Percentiles rank a stretch among this genome's conserved stretches.
phyloP scores from a whole-genome alignment of 768 basidiomycete species.

The Dendrothele bispora region DNA sequence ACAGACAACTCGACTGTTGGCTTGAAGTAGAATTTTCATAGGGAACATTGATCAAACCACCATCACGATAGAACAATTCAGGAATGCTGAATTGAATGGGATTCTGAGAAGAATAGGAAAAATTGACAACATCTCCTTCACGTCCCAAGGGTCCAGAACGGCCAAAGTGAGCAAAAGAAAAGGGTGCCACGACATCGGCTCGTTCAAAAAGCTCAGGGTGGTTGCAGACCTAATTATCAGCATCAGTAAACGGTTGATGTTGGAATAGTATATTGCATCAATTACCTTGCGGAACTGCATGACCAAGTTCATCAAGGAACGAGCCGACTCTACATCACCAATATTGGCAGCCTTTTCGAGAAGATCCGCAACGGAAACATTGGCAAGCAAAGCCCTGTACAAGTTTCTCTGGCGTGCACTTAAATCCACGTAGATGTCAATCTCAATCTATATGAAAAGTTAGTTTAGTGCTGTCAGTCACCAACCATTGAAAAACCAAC shows the following conservation, averaged over 20 bases:
- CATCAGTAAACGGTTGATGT: conserved; percentile 3
- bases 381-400: conserved; percentile 87
- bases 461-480: conserved; percentile 2
- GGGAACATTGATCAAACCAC: conserved; percentile 70
- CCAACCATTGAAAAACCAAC: conserved; percentile 11
- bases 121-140: conserved; percentile 81
- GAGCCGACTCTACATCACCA: conserved; percentile 87
- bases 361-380: conserved; percentile 93
- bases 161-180: conserved; percentile 84
- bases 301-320: conserved; percentile 97
- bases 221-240: conserved; percentile 76
- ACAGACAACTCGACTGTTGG: conserved; percentile 54
- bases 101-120: conserved; percentile 86
- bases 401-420: conserved; percentile 89
- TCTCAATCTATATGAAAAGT: conserved; percentile 73
- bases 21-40: conserved; percentile 46
- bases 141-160: conserved; percentile 79
- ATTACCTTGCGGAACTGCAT: conserved; percentile 99
- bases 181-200: conserved; percentile 92
- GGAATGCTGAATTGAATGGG: conserved; percentile 83
- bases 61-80: conserved; percentile 72
- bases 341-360: conserved; percentile 90
- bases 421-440: conserved; percentile 91
- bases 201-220: conserved; percentile 98
- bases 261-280: conserved; percentile 9